Base-by-base conservation (phyloP, 164 flowering plant species). In the Vitis labrusca region DNA sequence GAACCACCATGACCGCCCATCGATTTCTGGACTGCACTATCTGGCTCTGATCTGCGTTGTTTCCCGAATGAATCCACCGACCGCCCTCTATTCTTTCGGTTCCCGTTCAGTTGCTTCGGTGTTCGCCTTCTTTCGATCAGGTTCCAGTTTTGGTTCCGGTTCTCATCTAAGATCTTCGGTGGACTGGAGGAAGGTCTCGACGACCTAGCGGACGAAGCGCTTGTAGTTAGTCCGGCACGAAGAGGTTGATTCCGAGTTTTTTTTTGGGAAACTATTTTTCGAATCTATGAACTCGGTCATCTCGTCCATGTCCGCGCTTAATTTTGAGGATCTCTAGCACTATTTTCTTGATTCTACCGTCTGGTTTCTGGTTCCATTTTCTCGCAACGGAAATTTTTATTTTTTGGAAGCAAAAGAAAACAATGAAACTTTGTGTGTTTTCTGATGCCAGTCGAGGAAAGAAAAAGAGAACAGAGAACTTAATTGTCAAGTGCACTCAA, bases 231-330 rank as follows among this genome's bases (percentile, higher is more conserved):
- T 19, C 23, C 2, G 83, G 52, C 8, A 61, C 73, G 9, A 88
- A 85, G 55, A 89, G 88, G 75, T 89, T 82, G 64, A 90, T 9
- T 14, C 80, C 84, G 17, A 94, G 89, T 69, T 76, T 71, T 50
- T 85, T 19, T 19, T 19, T 19, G 23, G 2, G 91, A 79, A 10
- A 91, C 94, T 72, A 70, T 49, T 29, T 71, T 69, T 10, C 97
- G 83, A 47, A 94, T 19, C 87, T 78, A 81, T 77, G 77, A 53
- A 76, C 85, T 91, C 97, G 3, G 97, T 92, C 79, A 80, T 78
- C 17, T 80, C 73, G 19, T 81, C 74, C 86, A 89, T 82, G 81
- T 91, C 87, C 15, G 92, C 76, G 14, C 63, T 67, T 17, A 17
- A 17, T 17, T 61, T 79, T 76, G 54, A 94, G 82, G 56, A 87